Evolutionary conservation across 108 stramenopile species (phyloP).

Genomic region (Nitzschia sp.): DNA sequence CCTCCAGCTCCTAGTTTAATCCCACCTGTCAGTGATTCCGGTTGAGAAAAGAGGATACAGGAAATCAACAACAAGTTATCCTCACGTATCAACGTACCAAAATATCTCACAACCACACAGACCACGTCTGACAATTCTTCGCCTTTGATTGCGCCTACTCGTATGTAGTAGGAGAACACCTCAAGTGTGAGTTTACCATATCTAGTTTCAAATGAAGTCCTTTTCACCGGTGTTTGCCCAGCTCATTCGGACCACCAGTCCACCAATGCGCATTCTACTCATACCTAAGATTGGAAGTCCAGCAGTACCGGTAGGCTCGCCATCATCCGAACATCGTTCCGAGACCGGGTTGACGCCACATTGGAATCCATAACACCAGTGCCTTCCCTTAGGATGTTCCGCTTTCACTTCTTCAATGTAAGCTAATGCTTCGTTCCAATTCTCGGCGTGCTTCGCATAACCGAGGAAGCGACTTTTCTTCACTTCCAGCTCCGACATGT

Average conservation of each 20-base stretch:
- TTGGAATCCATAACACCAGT: conserved; percentile 73
- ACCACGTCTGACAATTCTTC: conserved; percentile 69
- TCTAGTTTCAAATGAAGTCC: no score
- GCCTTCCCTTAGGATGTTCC: conserved; percentile 82
- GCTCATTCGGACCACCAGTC: no score
- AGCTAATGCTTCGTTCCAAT: conserved; percentile 68
- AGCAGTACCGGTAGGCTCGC: conserved; percentile 86
- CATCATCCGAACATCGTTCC: conserved; percentile 82
- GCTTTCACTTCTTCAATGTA: conserved; percentile 44
- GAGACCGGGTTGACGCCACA: conserved; percentile 27
- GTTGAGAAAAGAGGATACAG: no score
- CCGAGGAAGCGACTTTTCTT: conserved; percentile 86
- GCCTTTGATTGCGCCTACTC: conserved; percentile 70
- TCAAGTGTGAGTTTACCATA: no score
- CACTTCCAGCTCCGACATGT: conserved; percentile 55
- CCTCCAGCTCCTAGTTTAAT: conserved; percentile 87
- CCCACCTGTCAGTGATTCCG: conserved; percentile 43
- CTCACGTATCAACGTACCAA: conserved; percentile 57
- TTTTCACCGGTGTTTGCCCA: no score
- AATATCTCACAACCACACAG: conserved; percentile 82
- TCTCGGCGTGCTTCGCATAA: conserved; percentile 52
- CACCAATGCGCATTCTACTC: background rate
- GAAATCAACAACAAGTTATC: no score
- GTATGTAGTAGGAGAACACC: no score
- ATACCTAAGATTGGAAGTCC: conserved; percentile 64